Conservation (phyloP, 176 grass and related monocot genomes). For the Chrysopogon serrulatus region DNA sequence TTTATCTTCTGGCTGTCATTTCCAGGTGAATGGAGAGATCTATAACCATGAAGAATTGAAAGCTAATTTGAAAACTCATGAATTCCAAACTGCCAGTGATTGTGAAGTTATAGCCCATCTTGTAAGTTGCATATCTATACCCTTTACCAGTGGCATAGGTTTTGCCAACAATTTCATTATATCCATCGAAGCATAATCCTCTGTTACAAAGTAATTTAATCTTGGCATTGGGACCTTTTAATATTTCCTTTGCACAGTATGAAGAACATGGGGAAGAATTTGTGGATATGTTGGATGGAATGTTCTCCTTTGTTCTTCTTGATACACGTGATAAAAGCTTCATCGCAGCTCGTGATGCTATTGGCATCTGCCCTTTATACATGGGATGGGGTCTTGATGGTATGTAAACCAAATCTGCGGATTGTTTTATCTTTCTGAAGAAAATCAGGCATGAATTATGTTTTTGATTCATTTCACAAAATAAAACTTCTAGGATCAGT, state of each 20-base stretch:
- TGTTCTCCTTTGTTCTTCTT: slow-evolving; percentile 98
- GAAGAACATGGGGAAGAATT: slow-evolving; percentile 98
- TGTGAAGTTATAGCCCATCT: slow-evolving; percentile 99
- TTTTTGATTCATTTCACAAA: neutral
- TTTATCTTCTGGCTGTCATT: slow-evolving; percentile 16
- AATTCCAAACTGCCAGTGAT: slow-evolving; percentile 86
- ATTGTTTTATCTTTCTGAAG: neutral
- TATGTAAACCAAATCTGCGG: slow-evolving; percentile 27
- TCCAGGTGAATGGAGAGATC: slow-evolving; percentile 97
- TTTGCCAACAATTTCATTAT: neutral
- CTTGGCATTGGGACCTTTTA: neutral
- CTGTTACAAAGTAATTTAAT: neutral
- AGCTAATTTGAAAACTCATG: slow-evolving; percentile 68
- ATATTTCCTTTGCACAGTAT: slow-evolving; percentile 58
- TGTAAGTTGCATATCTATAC: slow-evolving; percentile 45
- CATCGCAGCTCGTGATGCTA: slow-evolving; percentile 94
- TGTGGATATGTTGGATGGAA: slow-evolving; percentile 93
- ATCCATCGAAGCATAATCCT: neutral
- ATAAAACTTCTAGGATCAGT: neutral
- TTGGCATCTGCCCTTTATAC: slow-evolving; percentile 94
- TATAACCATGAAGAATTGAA: slow-evolving; percentile 95
- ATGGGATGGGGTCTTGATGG: slow-evolving; percentile 99
- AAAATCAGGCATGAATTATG: neutral
- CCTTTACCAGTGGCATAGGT: neutral
- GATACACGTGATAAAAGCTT: slow-evolving; percentile 93